Conservation (phyloP, 2,329 filamentous ascomycete species). For the Chaetomiaceae sp. region DNA sequence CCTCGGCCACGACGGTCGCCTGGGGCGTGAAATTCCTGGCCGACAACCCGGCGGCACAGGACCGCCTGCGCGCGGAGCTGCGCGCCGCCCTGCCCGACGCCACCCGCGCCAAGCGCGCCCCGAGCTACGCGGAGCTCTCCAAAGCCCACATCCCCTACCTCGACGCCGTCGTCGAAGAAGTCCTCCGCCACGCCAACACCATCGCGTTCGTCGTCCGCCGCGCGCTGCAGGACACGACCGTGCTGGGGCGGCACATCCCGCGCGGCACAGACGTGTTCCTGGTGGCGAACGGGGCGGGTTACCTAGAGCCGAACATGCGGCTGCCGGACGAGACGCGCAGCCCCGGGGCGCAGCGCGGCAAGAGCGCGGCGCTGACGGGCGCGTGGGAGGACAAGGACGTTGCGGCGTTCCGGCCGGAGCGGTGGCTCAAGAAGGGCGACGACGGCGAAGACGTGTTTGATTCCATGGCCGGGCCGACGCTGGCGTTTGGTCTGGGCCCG, state of each 20-base stretch:
- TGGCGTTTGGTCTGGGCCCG: constrained; percentile 36
- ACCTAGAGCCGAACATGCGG: constrained; percentile 27
- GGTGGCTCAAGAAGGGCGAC: constrained; percentile 33
- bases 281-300: constrained; percentile 29
- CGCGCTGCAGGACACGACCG: constrained; percentile 31
- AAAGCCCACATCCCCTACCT: constrained; percentile 32
- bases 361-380: constrained; percentile 25
- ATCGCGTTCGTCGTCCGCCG: constrained; percentile 31
- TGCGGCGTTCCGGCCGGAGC: constrained; percentile 34
- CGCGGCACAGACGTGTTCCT: constrained; percentile 34
- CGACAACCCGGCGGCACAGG: constrained; percentile 25
- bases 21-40: constrained; percentile 29
- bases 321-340: constrained; percentile 31
- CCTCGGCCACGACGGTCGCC: constrained; percentile 28
- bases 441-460: constrained; percentile 29
- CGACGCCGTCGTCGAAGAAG: constrained; percentile 38
- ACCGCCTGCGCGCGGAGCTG: constrained; percentile 24
- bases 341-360: constrained; percentile 18
- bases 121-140: constrained; percentile 31
- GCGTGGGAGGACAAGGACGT: constrained; percentile 30
- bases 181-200: constrained; percentile 32
- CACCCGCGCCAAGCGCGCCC: constrained; percentile 24
- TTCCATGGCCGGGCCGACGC: constrained; percentile 32
- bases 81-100: constrained; percentile 27
- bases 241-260: constrained; percentile 34